Evolutionary conservation across 2,329 filamentous ascomycete genomes (phyloP), one percentile per base, ranked within the genome.

Genomic region (Claviceps arundinis): DNA sequence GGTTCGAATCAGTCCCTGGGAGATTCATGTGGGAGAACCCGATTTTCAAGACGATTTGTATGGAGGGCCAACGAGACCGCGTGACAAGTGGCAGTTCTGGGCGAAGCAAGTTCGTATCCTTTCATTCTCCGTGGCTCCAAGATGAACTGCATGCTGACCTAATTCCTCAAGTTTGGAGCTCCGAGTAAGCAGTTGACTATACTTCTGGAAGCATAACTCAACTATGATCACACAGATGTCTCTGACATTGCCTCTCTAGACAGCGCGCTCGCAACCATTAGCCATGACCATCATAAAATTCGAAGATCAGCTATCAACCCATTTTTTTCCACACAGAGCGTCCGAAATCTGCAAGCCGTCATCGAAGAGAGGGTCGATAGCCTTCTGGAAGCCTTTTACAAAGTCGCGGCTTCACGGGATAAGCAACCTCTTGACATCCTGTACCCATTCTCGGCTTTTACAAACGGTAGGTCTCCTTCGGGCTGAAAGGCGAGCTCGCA

Each of bases 31-130:
- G 34, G 58, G 58, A 52, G 62, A 69, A 51, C 64, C 64, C 40
- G 64, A 65, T 48, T 70, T 72, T 57, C 65, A 68, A 54, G 62
- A 69, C 46, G 68, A 69, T 45, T 56, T 73, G 24, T 72, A 68
- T 55, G 60, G 65, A 13, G 60, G 61, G 30, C 57, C 63, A 3
- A 61, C 56, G 47, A 56, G 59, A 40, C 60, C 58, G 14, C 59
- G 67, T 46, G 58, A 69, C 48, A 66, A 63, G 54, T 68, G 63
- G 62, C 55, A 54, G n/a, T 68, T 68, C 50, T 65, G 64, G 53
- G 61, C 60, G 38, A 67, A 69, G 56, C 64, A 68, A 59, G 67
- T 64, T 55, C 56, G 60, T 45, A 3, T 8, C 40, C 13, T 17
- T 26, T 11, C n/a, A 2, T 38, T 5, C 7, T 34, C 19, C 5